phyloP scores from a whole-genome alignment of 768 basidiomycete species.

The Daedaleopsis nitida region DNA sequence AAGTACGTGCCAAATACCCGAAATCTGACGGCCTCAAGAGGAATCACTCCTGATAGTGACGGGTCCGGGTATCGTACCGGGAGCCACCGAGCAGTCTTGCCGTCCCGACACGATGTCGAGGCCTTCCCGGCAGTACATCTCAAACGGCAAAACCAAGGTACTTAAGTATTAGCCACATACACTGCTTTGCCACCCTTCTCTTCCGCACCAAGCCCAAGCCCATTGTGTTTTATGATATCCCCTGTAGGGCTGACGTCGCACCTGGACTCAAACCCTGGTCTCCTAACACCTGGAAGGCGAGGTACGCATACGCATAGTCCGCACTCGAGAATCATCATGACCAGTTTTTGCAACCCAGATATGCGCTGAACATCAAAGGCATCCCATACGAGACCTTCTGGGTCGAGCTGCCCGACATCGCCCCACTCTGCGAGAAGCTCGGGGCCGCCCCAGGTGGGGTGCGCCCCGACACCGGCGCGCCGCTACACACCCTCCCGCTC shows the following conservation, averaged over 20 bases:
- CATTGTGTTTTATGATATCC: slow-evolving; percentile 26
- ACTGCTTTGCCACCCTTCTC: not conserved
- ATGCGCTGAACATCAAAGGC: slow-evolving; percentile 42
- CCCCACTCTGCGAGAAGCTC: slow-evolving; percentile 33
- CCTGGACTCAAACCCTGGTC: slow-evolving; percentile 15
- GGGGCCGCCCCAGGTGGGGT: slow-evolving; percentile 37
- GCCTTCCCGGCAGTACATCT: too few relatives aligned
- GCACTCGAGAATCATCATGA: not conserved
- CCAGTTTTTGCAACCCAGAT: slow-evolving; percentile 4
- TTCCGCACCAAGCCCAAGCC: slow-evolving; percentile 7
- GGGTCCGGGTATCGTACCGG: too few relatives aligned
- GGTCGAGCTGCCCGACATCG: slow-evolving; percentile 56
- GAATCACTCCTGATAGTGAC: too few relatives aligned
- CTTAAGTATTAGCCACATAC: too few relatives aligned
- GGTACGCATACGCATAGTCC: slow-evolving; percentile 24
- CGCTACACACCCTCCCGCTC: slow-evolving; percentile 29
- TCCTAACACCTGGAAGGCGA: slow-evolving; percentile 29
- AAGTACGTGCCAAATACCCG: too few relatives aligned
- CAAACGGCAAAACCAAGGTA: too few relatives aligned
- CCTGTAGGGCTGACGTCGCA: not conserved
- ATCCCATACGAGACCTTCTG: slow-evolving; percentile 48
- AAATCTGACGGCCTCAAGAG: too few relatives aligned
- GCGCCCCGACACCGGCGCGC: slow-evolving; percentile 18
- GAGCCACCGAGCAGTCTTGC: too few relatives aligned
- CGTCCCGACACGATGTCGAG: too few relatives aligned